Evolutionary conservation across 768 basidiomycete species (phyloP).

Genomic region (Suillus alpinus): DNA sequence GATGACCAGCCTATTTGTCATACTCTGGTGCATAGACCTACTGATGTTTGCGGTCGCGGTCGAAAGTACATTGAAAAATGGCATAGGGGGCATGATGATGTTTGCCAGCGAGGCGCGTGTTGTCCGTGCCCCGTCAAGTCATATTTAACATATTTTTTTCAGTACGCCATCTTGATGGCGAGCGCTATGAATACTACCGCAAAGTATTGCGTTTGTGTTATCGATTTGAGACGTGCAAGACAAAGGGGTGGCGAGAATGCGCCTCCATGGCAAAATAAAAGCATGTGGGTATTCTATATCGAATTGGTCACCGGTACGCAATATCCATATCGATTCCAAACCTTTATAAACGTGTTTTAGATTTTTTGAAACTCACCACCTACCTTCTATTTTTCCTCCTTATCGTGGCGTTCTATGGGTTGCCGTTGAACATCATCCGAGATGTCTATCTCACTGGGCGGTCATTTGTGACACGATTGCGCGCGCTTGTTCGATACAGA

Average conservation of each 20-base stretch:
- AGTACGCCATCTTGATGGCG: conserved; percentile 90
- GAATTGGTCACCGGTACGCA: conserved; percentile 83
- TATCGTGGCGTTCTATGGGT: conserved; percentile 90
- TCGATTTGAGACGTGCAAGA: conserved; percentile 80
- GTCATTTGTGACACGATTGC: conserved; percentile 84
- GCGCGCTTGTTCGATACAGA: conserved; percentile 89
- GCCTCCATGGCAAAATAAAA: conserved; percentile 96
- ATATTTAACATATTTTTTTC: conserved; percentile 15
- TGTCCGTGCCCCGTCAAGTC: conserved; percentile 1
- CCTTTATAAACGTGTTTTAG: conserved; percentile 37
- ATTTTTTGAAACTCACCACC: conserved; percentile 89
- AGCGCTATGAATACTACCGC: conserved; percentile 73
- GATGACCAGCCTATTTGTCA: conserved; percentile 66
- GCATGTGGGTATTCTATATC: conserved; percentile 95
- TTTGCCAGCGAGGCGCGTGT: conserved; percentile 86
- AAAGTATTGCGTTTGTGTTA: conserved; percentile 78
- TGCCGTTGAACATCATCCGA: conserved; percentile 94
- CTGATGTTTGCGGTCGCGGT: conserved; percentile 77
- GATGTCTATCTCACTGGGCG: conserved; percentile 96
- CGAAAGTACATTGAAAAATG: conserved; percentile 74
- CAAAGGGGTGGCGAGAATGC: conserved; percentile 78
- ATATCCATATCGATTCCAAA: conserved; percentile 4
- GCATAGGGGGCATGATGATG: conserved; percentile 88
- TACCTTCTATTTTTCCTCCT: conserved; percentile 93
- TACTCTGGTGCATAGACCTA: conserved; percentile 75